Base-by-base conservation (phyloP, 1,139 yeast genomes). In the Kodamaea sp. region DNA sequence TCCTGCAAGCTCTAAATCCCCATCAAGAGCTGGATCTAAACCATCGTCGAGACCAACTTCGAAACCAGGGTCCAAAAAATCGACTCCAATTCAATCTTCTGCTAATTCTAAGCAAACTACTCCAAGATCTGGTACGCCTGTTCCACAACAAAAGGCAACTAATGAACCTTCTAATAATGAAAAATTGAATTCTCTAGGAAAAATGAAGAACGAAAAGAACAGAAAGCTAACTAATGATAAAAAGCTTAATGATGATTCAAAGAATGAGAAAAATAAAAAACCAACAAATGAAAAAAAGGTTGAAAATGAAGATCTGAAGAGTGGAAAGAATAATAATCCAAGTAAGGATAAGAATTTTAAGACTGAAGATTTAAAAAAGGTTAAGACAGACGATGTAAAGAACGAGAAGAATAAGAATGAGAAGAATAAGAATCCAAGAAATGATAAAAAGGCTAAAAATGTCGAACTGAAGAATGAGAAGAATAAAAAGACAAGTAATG, bases 51-150 rank as follows among this genome's bases (percentile, higher is more conserved):
- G 29, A 12, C 8, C 34, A 8, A 8, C 4, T 9, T 8, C 27
- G 27, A 34, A 29, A 3, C 22, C 35, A 25, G 8, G 8, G 15
- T 27, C 36, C 20, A 26, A 27, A 5, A 27, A 27, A 15, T n/a
- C 32, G 10, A 27, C 22, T 32, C 29, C 35, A 4, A 12, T 20
- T 5, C 22, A 30, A 6, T 37, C 40, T 15, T 11, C 9, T n/a
- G 10, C n/a, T n/a, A 22, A 35, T n/a, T 31, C 42, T 3, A 32
- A 20, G 7, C 27, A 10, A 3, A 30, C 30, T 26, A 39, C 37
- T 6, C 42, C 42, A 2, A 36, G 43, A 31, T 37, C 43, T 5
- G 15, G 35, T 5, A 37, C 43, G 34, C 43, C 43, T 9, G 8
- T 34, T n/a, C 26, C 12, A 12, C 24, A 31, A 24, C 15, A 20